These are phyloP conservation scores for Dendrobium chrysotoxum DNA, from an alignment of 106 monocot species.

Conservation along the genomic window DNA sequence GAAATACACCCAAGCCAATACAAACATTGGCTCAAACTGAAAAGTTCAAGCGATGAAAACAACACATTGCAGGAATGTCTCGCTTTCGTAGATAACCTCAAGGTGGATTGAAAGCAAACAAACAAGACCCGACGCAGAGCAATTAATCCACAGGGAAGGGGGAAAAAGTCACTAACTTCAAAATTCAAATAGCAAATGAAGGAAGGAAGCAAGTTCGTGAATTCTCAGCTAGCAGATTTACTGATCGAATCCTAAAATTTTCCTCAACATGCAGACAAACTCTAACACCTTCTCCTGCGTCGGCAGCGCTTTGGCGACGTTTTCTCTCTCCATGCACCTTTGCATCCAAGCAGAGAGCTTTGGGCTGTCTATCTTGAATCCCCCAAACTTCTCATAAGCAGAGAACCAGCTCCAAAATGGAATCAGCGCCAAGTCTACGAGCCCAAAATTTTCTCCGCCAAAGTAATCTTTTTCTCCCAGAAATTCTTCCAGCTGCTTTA, in stretches of 20 bases:
- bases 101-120: too few species aligned
- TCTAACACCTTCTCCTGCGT: constrained; percentile 40
- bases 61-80: too few species aligned
- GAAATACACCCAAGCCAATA: too few species aligned
- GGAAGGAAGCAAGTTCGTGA: background rate
- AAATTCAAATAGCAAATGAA: background rate
- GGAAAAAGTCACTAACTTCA: too few species aligned
- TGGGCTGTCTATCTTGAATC: constrained; percentile 39
- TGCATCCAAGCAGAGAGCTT: constrained; percentile 47
- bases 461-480: constrained; percentile 55
- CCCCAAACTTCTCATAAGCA: constrained; percentile 30
- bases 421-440: constrained; percentile 47
- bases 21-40: too few species aligned
- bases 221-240: background rate
- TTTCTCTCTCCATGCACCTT: constrained; percentile 55
- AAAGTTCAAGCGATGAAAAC: too few species aligned
- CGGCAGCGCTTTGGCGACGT: constrained; percentile 24
- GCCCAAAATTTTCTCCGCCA: constrained; percentile 47
- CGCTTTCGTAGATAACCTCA: too few species aligned
- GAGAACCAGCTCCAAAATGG: constrained; percentile 49
- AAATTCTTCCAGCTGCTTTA: constrained; percentile 37
- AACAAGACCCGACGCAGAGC: background rate
- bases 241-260: constrained; percentile 20
- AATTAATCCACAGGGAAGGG: background rate
- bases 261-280: constrained; percentile 25